Evolutionary conservation across 2,329 filamentous ascomycete genomes (phyloP).

Genomic region (Botrytis elliptica): DNA sequence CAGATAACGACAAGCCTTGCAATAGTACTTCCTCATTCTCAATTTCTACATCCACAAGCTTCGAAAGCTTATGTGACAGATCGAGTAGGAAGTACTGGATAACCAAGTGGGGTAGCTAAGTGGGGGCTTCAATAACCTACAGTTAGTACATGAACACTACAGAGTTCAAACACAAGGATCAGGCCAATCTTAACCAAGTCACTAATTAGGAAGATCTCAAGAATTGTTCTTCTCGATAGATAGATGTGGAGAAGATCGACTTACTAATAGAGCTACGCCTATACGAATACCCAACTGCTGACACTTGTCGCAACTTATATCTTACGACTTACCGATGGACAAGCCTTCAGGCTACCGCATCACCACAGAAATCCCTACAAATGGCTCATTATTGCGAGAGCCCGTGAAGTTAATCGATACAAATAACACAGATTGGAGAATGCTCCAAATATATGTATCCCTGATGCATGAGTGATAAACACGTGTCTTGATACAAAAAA

Average conservation of each 20-base stretch:
- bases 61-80: not conserved
- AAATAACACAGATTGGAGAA: too few relatives aligned
- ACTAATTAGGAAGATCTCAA: not conserved
- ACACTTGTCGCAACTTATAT: not conserved
- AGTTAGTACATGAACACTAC: not conserved
- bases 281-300: not conserved
- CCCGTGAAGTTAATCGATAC: not conserved
- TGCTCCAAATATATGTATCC: not conserved
- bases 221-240: not conserved
- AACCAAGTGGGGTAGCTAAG: not conserved
- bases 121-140: not conserved
- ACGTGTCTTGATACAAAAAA: not conserved
- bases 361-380: fast-evolving
- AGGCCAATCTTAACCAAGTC: not conserved
- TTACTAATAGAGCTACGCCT: not conserved
- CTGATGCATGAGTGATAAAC: not conserved
- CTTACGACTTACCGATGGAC: not conserved
- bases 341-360: not conserved
- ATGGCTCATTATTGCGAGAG: not conserved
- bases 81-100: not conserved
- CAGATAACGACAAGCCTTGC: not conserved
- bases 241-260: not conserved
- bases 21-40: too few relatives aligned
- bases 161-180: not conserved
- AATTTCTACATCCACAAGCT: not conserved